Conservation (phyloP, 73 alveolate species). For the Effrenium voratum region DNA sequence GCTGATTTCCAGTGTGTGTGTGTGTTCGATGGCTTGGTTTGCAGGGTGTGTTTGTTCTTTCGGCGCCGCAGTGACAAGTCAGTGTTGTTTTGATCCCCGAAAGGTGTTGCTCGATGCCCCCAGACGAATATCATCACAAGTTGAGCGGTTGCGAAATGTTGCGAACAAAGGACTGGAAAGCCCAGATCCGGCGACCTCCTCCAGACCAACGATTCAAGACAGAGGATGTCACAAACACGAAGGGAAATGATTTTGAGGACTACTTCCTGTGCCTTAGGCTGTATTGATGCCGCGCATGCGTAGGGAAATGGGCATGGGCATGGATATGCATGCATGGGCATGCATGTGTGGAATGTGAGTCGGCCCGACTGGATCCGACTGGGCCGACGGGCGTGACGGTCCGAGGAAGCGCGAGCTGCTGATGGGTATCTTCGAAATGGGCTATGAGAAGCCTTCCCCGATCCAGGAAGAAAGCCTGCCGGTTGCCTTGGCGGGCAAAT, state of each 20-base stretch:
- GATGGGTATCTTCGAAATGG: constrained; percentile 98
- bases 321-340: too few species aligned
- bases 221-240: constrained; percentile 93
- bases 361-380: not conserved
- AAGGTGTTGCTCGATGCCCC: too few species aligned
- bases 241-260: constrained; percentile 98
- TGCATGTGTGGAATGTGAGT: not conserved
- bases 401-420: constrained; percentile 95
- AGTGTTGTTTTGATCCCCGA: too few species aligned
- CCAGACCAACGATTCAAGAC: constrained; percentile 89
- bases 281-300: too few species aligned
- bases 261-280: constrained; percentile 93
- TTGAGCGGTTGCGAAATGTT: not conserved
- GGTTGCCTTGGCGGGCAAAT: constrained; percentile 96
- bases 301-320: not conserved
- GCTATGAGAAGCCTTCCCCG: constrained; percentile 98
- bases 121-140: too few species aligned
- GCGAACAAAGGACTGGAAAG: constrained; percentile 65
- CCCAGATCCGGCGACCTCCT: constrained; percentile 81
- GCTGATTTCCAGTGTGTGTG: too few species aligned
- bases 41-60: too few species aligned
- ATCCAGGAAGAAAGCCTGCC: constrained; percentile 99
- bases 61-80: too few species aligned
- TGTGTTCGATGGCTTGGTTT: too few species aligned
- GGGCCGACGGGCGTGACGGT: not conserved